Evolutionary conservation across 2,329 filamentous ascomycete species (phyloP), one percentile per base, ranked within the genome.

Genomic region (Fusarium duplospermum): DNA sequence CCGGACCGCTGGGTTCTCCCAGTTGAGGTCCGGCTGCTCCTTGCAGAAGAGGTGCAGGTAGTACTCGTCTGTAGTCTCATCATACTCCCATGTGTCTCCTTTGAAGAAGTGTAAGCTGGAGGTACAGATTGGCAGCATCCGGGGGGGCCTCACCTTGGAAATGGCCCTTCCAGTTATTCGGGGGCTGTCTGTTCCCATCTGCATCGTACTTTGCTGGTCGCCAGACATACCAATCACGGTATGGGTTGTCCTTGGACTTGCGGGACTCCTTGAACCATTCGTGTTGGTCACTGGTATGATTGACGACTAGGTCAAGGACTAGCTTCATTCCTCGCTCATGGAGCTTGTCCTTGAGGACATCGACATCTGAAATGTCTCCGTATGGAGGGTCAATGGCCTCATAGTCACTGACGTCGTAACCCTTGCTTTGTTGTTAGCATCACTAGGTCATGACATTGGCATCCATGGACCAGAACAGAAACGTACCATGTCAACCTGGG

Each of bases 11-110:
- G 87, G 86, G 76, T 92, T 92, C 78, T 94, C 91, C 93, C 93
- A 95, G 83, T 95, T 95, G 45, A 95, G 87, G 73, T 95, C 93
- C 0, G 93, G 93, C 79, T 94, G 93, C 73, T 92, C 89, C 6
- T 87, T 87, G 47, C 89, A 89, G 81, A 93, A 95, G 33, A 95
- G 87, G 71, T 90, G 89, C 2, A 94, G 89, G 78, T 93, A 89
- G 77, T 88, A 88, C 71, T 88, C 85, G 13, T 82, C 81, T 0
- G 86, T 87, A 14, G 80, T 70, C 74, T 87, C 85, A 67, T 88
- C 86, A 47, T 85, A 89, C 57, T 85, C 82, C 86, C 86, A 88
- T 2, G 83, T 84, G 66, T 81, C 82, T 74, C 86, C 86, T 82
- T 27, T 10, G 18, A n/a, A 7, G n/a, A 2, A 36, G 3, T n/a